Base-by-base conservation (phyloP, 2,329 filamentous ascomycete species). In the Acrodontium crateriforme region DNA sequence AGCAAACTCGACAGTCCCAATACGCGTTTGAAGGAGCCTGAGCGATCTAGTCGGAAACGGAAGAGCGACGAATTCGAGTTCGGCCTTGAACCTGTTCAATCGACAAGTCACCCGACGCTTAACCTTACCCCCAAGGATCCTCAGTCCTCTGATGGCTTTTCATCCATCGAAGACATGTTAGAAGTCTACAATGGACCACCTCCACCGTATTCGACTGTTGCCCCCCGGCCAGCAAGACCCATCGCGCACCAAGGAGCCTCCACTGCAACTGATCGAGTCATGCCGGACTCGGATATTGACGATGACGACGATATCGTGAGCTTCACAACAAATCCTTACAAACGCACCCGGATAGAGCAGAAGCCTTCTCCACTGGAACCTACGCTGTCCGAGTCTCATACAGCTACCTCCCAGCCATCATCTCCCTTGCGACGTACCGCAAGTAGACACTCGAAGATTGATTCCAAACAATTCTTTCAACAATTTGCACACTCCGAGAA, bases 201-300 rank as follows among this genome's bases (percentile, higher is more conserved):
- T 18, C 53, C 53, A 9, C 61, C 61, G 4, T 65, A 63, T 35
- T 64, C 60, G 2, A 62, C 57, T 1, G 46, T 58, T 15, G 47
- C 50, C n/a, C 49, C 44, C 9, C 31, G 11, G 15, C 28, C 15
- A 30, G 20, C 25, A 11, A 12, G 20, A 22, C 20, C 13, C 8
- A 22, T 30, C 28, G n/a, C 29, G 34, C 17, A 25, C 34, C n/a
- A n/a, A n/a, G n/a, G n/a, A 10, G 27, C 34, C 7, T 13, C 20
- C 6, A 20, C 9, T 11, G 27, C 21, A 9, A 13, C 8, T 9
- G 29, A 18, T 4, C 28, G 18, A 16, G 30, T 29, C 9, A 36
- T 44, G 32, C 30, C 39, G n/a, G 40, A 46, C 17, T 46, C 40
- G 2, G 44, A 49, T 14, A 41, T 23, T 14, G 34, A 36, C 13